These are phyloP conservation scores for Colletotrichum sp. DNA, from an alignment of 2,329 filamentous ascomycete species.

Conservation along the genomic window DNA sequence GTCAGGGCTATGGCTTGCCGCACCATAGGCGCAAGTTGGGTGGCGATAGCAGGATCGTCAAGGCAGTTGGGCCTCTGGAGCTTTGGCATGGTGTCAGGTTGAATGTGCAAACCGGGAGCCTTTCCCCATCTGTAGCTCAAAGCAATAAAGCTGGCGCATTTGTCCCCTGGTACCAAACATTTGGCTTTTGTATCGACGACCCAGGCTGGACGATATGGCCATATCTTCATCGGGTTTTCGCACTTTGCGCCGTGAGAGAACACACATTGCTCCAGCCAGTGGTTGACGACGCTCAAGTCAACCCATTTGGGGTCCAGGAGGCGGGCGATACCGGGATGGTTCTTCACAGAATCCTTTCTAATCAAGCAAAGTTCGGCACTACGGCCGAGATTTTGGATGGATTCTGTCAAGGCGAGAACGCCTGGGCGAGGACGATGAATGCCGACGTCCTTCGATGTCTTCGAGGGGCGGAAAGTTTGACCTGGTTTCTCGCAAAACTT, in stretches of 20 bases:
- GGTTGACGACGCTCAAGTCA: background rate
- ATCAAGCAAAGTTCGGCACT: background rate
- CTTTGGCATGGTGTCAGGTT: background rate
- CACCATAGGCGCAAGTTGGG: background rate
- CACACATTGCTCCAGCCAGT: background rate
- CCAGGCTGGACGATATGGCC: background rate
- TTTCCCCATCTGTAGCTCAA: background rate
- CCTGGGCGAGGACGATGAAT: background rate
- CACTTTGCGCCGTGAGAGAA: background rate
- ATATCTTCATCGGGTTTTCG: background rate
- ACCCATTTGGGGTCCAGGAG: background rate
- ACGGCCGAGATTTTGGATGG: background rate
- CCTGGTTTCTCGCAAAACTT: too few relatives aligned
- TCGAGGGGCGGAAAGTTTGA: too few relatives aligned
- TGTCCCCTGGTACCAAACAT: background rate
- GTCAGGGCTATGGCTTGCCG: background rate
- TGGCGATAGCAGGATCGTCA: background rate
- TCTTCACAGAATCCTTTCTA: background rate
- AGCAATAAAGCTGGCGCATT: background rate
- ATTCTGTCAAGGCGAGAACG: background rate
- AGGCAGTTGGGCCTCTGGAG: background rate
- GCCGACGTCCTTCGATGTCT: too few relatives aligned
- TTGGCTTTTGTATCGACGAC: background rate
- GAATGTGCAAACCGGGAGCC: rapidly evolving
- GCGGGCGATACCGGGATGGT: background rate